Percentiles rank a stretch among this genome's conserved stretches.
phyloP scores from a whole-genome alignment of 108 stramenopile species.

The Bacterosira constricta region DNA sequence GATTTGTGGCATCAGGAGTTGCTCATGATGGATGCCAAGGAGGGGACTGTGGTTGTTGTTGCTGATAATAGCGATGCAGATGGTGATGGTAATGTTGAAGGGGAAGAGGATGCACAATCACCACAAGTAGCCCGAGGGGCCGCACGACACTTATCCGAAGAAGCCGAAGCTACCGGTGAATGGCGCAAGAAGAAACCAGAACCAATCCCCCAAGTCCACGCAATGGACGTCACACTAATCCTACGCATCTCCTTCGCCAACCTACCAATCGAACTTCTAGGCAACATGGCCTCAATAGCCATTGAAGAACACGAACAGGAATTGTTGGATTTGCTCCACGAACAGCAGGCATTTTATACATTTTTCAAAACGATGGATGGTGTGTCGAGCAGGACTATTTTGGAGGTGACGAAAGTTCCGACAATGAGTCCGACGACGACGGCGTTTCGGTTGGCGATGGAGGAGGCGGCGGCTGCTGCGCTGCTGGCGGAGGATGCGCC shows the following conservation, averaged over 20 bases:
- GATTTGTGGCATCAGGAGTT: conserved; percentile 23
- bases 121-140: too few relatives aligned
- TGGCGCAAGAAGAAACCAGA: conserved; percentile 1
- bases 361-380: conserved; percentile 39
- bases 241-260: conserved; percentile 2
- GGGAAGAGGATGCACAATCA: neutral
- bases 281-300: conserved; percentile 18
- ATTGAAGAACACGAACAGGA: conserved; percentile 24
- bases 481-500: too few relatives aligned
- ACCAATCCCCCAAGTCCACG: conserved; percentile 7
- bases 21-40: neutral
- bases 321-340: conserved; percentile 8
- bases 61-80: neutral
- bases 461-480: neutral
- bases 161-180: too few relatives aligned
- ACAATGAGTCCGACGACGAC: conserved; percentile 4
- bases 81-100: neutral
- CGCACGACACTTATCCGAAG: too few relatives aligned
- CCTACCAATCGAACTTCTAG: conserved; percentile 22
- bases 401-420: conserved; percentile 3
- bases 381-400: neutral
- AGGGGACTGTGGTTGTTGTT: neutral
- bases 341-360: conserved; percentile 23
- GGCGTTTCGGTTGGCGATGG: neutral
- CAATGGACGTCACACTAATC: conserved; percentile 29